These are phyloP conservation scores for Leishmania amazonensis DNA, from an alignment of 208 protist species.

Conservation along the genomic window DNA sequence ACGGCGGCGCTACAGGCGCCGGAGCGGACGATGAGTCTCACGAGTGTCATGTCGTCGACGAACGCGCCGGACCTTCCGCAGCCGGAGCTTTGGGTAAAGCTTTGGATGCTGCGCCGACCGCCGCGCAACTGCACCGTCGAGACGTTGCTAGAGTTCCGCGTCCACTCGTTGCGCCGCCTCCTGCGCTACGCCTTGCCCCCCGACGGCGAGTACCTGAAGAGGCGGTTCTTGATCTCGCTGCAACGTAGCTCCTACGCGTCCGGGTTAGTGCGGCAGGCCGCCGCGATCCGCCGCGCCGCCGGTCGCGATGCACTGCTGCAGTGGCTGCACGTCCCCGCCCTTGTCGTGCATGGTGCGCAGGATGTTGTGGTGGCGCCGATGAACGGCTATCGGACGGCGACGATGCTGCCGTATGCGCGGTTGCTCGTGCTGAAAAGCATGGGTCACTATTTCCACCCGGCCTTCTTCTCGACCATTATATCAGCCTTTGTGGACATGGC, in stretches of 20 bases:
- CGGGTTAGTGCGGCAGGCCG: constrained; percentile 72
- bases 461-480: constrained; percentile 68
- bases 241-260: constrained; percentile 56
- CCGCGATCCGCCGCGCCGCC: constrained; percentile 50
- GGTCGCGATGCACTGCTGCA: constrained; percentile 56
- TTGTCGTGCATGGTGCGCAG: constrained; percentile 76
- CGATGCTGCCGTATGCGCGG: constrained; percentile 53
- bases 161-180: constrained; percentile 48
- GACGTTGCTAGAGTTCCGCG: constrained; percentile 72
- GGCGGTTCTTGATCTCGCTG: constrained; percentile 62
- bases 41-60: constrained; percentile 82
- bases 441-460: constrained; percentile 87
- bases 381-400: constrained; percentile 77
- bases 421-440: constrained; percentile 73
- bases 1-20: constrained; percentile 55
- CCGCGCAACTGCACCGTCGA: constrained; percentile 61
- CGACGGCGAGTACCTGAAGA: constrained; percentile 64
- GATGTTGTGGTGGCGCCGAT: constrained; percentile 73
- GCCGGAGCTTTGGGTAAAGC: constrained; percentile 69
- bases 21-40: constrained; percentile 59
- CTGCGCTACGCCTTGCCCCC: constrained; percentile 54
- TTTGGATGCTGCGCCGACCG: constrained; percentile 74
- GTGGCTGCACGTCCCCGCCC: constrained; percentile 41
- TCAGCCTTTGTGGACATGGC: constrained; percentile 42
- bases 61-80: constrained; percentile 73